Percentiles rank a stretch among this genome's conserved stretches.
Evolutionary conservation across 2,329 filamentous ascomycete species (phyloP).

Genomic region (Ophiostoma australiae): DNA sequence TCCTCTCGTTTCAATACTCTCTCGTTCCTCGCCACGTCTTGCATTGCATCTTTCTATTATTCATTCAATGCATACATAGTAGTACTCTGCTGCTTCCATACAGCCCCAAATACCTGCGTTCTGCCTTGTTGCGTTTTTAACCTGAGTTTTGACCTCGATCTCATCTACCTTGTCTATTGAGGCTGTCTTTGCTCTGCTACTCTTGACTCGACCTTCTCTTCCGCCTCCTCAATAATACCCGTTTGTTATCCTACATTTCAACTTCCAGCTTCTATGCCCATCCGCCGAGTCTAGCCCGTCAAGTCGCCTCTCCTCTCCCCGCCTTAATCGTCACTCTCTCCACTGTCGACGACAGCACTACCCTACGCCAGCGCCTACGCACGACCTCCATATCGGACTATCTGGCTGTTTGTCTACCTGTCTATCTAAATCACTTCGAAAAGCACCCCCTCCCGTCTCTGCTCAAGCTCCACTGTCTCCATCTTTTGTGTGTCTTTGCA

Average conservation of each 20-base stretch:
- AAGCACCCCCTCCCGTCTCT: constrained; percentile 13
- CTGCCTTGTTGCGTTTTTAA: background rate
- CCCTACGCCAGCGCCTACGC: background rate
- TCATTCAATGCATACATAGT: background rate
- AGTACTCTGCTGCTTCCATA: background rate
- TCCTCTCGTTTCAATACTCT: background rate
- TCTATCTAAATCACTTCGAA: background rate
- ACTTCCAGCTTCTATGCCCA: background rate
- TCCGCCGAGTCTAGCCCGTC: background rate
- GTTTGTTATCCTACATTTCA: background rate
- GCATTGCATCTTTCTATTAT: constrained; percentile 7
- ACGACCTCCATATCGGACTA: background rate
- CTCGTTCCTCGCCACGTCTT: constrained; percentile 1
- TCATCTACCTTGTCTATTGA: background rate
- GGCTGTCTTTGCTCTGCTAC: background rate
- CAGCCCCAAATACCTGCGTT: background rate
- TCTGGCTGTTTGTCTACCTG: no score
- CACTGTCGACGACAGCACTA: constrained; percentile 9
- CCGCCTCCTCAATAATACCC: background rate
- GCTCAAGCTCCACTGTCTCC: constrained; percentile 15
- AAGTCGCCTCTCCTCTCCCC: constrained; percentile 7
- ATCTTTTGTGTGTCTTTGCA: constrained; percentile 10
- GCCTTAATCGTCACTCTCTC: constrained; percentile 12
- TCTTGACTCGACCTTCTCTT: background rate
- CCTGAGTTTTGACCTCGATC: background rate